Percentiles rank a stretch among this genome's conserved stretches.
Conservation (phyloP, 345 rosid species). For the Erucastrum elatum region DNA sequence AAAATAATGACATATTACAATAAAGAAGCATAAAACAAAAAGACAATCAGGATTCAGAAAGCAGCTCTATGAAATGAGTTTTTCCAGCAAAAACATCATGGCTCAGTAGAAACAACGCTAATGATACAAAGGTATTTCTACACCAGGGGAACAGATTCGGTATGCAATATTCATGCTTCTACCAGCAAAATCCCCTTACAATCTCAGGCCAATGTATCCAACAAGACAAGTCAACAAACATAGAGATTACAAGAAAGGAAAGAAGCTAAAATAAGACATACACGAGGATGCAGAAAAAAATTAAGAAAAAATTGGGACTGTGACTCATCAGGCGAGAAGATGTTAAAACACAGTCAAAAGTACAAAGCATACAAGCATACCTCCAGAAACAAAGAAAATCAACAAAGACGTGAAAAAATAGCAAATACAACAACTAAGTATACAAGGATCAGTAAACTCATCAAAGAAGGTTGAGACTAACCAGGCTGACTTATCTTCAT, state of each 20-base stretch:
- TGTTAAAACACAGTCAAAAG: background rate
- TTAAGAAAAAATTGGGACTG: background rate
- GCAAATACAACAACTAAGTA: background rate
- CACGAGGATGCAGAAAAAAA: background rate
- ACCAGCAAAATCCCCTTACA: background rate
- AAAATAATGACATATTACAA: background rate
- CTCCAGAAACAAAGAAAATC: background rate
- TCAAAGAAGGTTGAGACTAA: slow-evolving; percentile 21
- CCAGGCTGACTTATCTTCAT: slow-evolving; percentile 29
- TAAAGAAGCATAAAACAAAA: background rate
- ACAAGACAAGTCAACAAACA: background rate
- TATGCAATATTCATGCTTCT: slow-evolving; percentile 1
- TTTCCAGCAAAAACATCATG: slow-evolving; percentile 2
- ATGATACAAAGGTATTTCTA: background rate
- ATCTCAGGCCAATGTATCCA: background rate
- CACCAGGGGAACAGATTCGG: background rate
- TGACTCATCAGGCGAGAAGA: background rate
- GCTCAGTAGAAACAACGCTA: background rate
- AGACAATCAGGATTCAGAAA: background rate
- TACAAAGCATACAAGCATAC: background rate
- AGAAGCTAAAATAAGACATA: background rate
- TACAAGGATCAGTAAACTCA: background rate
- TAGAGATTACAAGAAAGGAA: background rate
- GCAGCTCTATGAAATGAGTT: background rate
- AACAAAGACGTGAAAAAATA: background rate